phyloP scores from a whole-genome alignment of 768 basidiomycete species.

The Lentinus brumalis region DNA sequence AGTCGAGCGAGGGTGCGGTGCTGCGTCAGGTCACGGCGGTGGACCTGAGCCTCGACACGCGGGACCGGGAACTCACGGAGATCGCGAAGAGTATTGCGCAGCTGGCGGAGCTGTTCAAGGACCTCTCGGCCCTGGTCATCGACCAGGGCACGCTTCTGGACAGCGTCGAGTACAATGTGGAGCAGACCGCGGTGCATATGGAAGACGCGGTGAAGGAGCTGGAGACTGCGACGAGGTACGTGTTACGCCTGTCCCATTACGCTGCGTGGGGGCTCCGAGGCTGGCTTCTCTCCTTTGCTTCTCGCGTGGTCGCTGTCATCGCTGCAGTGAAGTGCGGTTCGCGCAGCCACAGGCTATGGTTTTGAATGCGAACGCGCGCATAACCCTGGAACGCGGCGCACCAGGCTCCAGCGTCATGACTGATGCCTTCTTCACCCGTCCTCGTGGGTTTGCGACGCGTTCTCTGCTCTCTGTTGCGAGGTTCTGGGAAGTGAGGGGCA shows the following conservation, averaged over 20 bases:
- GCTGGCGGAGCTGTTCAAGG: constrained; percentile 95
- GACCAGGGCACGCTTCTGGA: constrained; percentile 98
- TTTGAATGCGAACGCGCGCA: too few species aligned
- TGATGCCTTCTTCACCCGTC: neutral
- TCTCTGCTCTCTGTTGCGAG: too few species aligned
- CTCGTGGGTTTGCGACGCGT: neutral
- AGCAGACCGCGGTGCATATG: constrained; percentile 83
- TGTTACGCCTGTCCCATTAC: neutral
- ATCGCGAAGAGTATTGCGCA: constrained; percentile 91
- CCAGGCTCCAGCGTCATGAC: neutral
- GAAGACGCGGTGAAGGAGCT: constrained; percentile 85
- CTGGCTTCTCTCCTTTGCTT: neutral
- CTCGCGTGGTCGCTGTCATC: neutral
- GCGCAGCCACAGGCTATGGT: too few species aligned
- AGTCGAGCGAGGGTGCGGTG: constrained; percentile 37
- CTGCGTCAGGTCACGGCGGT: constrained; percentile 38
- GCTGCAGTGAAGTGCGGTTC: neutral
- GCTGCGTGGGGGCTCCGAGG: neutral
- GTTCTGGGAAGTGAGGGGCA: neutral
- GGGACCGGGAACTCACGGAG: constrained; percentile 76
- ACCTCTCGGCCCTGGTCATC: constrained; percentile 89
- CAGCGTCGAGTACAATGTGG: constrained; percentile 96
- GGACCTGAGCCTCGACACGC: constrained; percentile 45
- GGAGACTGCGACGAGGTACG: constrained; percentile 71
- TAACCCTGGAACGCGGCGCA: too few species aligned